Conservation (phyloP, 2,329 filamentous ascomycete species). For the Geoglossum cookeanum region DNA sequence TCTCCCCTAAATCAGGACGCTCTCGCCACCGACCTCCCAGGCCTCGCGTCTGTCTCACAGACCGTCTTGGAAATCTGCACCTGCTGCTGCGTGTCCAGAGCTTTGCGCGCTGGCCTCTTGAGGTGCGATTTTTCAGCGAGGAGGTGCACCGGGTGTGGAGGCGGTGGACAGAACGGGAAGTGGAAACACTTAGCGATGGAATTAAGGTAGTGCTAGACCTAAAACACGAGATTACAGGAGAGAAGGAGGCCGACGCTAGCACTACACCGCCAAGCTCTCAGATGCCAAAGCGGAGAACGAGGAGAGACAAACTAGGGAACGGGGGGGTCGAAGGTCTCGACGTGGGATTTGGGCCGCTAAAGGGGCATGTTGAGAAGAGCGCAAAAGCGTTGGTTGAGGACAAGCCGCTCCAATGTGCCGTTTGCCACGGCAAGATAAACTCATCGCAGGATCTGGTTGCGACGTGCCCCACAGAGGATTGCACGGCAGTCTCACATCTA, state of each 20-base stretch:
- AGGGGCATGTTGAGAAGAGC: constrained; percentile 33
- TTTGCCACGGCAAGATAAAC: constrained; percentile 27
- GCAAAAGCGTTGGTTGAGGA: constrained; percentile 22
- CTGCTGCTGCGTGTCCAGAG: constrained; percentile 59
- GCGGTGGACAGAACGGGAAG: constrained; percentile 31
- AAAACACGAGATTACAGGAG: constrained; percentile 6
- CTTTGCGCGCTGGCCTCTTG: constrained; percentile 68
- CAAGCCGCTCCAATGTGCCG: constrained; percentile 23
- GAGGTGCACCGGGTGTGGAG: constrained; percentile 55
- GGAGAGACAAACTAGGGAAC: constrained; percentile 1
- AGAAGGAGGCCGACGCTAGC: background rate
- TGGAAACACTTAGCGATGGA: constrained; percentile 27
- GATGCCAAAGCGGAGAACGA: constrained; percentile 1
- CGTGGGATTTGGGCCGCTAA: constrained; percentile 31
- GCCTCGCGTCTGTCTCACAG: constrained; percentile 28
- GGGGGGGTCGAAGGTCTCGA: constrained; percentile 25
- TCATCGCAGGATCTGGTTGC: constrained; percentile 24
- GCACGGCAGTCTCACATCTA: constrained; percentile 32
- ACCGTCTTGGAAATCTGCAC: constrained; percentile 63
- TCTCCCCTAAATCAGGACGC: constrained; percentile 21
- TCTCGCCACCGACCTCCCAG: constrained; percentile 31
- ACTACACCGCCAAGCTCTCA: background rate
- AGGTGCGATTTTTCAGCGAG: constrained; percentile 54
- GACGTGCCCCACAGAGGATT: constrained; percentile 31
- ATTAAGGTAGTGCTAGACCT: constrained; percentile 37